Evolutionary conservation across 176 grass and related monocot species (phyloP).

Genomic region (Carex kokanica): DNA sequence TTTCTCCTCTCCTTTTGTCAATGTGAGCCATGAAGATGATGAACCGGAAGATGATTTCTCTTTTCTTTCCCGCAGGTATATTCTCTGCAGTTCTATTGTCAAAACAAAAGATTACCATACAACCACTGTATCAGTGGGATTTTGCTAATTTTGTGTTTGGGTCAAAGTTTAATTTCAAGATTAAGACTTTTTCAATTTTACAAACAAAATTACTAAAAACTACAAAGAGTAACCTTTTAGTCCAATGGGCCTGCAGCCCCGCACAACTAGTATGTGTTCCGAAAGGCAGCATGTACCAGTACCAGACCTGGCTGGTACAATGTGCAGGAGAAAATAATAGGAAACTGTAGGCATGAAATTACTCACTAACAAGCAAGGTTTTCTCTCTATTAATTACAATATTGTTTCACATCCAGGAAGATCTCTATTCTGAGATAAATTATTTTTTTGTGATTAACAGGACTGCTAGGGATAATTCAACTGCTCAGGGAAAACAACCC

Average conservation of each 20-base stretch:
- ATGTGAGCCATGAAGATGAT: constrained; percentile 74
- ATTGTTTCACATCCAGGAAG: not conserved
- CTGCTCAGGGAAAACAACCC: constrained; percentile 39
- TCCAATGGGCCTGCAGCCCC: not conserved
- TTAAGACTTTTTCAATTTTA: not conserved
- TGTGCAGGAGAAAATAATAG: not conserved
- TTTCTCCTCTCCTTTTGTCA: constrained; percentile 68
- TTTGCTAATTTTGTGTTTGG: not conserved
- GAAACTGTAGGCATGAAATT: not conserved
- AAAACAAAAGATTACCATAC: not conserved
- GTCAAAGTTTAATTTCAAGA: not conserved
- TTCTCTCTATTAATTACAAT: not conserved
- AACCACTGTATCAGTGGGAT: not conserved
- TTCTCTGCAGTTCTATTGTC: not conserved
- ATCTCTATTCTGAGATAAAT: constrained; percentile 20
- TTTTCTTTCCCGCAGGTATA: constrained; percentile 69
- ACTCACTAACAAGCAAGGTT: not conserved
- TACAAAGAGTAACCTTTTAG: not conserved
- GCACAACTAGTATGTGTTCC: not conserved
- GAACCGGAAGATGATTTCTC: constrained; percentile 75
- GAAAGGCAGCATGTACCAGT: not conserved
- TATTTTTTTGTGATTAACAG: constrained; percentile 38
- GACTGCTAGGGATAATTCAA: constrained; percentile 59
- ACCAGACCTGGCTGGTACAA: not conserved
- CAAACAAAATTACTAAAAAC: not conserved